phyloP scores from a whole-genome alignment of 768 basidiomycete genomes.

The Leccinum sublutescens region DNA sequence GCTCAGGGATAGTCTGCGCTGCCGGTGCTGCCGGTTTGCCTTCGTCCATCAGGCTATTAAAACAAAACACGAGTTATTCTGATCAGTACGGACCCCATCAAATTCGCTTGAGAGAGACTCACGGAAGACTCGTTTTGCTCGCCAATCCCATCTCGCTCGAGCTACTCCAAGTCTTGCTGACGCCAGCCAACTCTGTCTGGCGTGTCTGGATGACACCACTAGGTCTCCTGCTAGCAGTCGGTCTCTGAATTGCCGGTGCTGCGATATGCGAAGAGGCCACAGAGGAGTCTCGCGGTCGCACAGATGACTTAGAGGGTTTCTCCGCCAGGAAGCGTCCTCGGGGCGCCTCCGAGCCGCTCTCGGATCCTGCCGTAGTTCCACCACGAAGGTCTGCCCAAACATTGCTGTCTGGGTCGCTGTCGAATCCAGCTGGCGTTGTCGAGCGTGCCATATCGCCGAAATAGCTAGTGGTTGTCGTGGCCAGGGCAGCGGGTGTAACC shows the following conservation, averaged over 20 bases:
- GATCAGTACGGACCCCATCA: not conserved
- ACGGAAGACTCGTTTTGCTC: constrained; percentile 18
- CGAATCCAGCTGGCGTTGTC: constrained; percentile 23
- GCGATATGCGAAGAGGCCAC: constrained; percentile 25
- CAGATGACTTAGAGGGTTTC: constrained; percentile 24
- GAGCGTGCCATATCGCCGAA: constrained; percentile 29
- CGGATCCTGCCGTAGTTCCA: constrained; percentile 8
- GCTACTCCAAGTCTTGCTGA: constrained; percentile 33
- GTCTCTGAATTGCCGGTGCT: constrained; percentile 18
- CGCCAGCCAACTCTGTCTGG: constrained; percentile 16
- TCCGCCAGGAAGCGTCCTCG: constrained; percentile 19
- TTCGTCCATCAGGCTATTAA: constrained; percentile 26
- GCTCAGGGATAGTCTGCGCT: constrained; percentile 10
- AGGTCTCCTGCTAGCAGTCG: constrained; percentile 26
- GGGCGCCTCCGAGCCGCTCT: constrained; percentile 19
- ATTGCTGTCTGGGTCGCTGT: constrained; percentile 22
- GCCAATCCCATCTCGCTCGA: constrained; percentile 24
- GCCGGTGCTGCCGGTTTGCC: constrained; percentile 12
- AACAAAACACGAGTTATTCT: not conserved
- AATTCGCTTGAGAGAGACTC: constrained; percentile 7
- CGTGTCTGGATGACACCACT: constrained; percentile 25
- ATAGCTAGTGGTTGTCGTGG: constrained; percentile 9
- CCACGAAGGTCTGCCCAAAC: constrained; percentile 29
- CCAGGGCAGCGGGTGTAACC: constrained; percentile 24
- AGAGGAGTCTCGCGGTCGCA: constrained; percentile 26